phyloP scores from a whole-genome alignment of 805 yeast genomes.

The Sungouiozyma intestinalis region DNA sequence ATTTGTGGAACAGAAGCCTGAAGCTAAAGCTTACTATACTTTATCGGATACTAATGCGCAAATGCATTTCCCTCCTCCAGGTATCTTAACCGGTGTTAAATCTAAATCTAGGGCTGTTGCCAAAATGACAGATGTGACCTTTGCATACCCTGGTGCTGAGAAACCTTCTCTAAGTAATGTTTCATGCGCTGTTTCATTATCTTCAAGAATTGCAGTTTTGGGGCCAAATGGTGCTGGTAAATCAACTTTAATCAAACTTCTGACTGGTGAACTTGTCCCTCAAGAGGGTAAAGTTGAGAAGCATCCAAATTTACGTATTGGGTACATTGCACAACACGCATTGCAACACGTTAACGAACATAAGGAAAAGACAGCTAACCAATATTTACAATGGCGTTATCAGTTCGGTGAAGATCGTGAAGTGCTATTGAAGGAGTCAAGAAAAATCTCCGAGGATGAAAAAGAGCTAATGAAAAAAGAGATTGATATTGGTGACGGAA shows the following conservation, averaged over 20 bases:
- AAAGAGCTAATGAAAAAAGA: slow-evolving; percentile 65
- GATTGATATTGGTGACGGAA: slow-evolving; percentile 74
- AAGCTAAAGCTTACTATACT: slow-evolving; percentile 92
- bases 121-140: slow-evolving; percentile 73
- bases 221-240: slow-evolving; percentile 99
- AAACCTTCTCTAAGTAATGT: slow-evolving; percentile 74
- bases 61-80: slow-evolving; percentile 98
- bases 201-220: slow-evolving; percentile 93
- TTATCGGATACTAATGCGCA: slow-evolving; percentile 85
- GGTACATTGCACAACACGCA: slow-evolving; percentile 98
- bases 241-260: slow-evolving; percentile 84
- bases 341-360: slow-evolving; percentile 95
- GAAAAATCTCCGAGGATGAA: slow-evolving; percentile 70
- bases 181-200: slow-evolving; percentile 81
- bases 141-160: slow-evolving; percentile 79
- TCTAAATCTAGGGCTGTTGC: slow-evolving; percentile 92
- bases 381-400: slow-evolving; percentile 97
- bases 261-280: slow-evolving; percentile 88
- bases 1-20: slow-evolving; percentile 87
- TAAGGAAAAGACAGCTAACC: slow-evolving; percentile 95
- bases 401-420: slow-evolving; percentile 97
- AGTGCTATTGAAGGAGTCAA: slow-evolving; percentile 83
- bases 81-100: slow-evolving; percentile 93
- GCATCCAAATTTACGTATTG: slow-evolving; percentile 96
- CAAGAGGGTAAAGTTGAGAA: slow-evolving; percentile 85